Percentiles rank a stretch among this genome's conserved stretches.
Evolutionary conservation across 2,329 filamentous ascomycete species (phyloP).

Genomic region (Phialocephala subalpina): DNA sequence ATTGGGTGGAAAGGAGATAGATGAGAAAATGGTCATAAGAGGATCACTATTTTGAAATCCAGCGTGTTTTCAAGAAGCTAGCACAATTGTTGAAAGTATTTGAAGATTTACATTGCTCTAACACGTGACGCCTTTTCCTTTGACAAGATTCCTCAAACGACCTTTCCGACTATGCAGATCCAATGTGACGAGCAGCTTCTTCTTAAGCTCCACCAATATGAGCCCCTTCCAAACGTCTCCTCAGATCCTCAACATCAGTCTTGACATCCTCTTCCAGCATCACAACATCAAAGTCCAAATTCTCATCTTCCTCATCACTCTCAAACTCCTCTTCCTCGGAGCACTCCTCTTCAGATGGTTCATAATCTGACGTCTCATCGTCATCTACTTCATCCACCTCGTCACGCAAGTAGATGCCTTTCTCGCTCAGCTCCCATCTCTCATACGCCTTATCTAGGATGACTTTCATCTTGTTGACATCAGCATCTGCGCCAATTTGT

Average conservation of each 20-base stretch:
- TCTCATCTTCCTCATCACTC: conserved; percentile 25
- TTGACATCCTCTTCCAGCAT: conserved; percentile 12
- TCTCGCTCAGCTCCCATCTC: conserved; percentile 7
- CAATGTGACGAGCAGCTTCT: background rate
- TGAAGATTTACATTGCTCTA: no score
- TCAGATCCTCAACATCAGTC: conserved; percentile 18
- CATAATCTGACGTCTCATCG: conserved; percentile 25
- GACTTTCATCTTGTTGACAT: conserved; percentile 11
- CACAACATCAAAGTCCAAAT: conserved; percentile 23
- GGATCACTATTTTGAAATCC: background rate
- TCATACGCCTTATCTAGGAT: conserved; percentile 14
- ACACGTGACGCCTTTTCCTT: background rate
- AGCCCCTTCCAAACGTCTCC: conserved; percentile 6
- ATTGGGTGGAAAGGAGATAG: background rate
- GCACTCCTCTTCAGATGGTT: conserved; percentile 12
- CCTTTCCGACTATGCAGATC: background rate
- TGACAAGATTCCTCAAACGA: background rate
- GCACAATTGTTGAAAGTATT: no score
- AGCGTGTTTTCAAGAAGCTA: no score
- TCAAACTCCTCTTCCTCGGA: conserved; percentile 22
- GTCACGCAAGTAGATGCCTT: conserved; percentile 7
- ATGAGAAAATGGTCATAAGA: background rate
- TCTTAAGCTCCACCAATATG: conserved; percentile 8
- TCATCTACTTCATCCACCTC: conserved; percentile 20
- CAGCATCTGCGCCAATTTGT: background rate